Evolutionary conservation across 2,329 filamentous ascomycete genomes (phyloP).

Genomic region (Xylariaceae sp.): DNA sequence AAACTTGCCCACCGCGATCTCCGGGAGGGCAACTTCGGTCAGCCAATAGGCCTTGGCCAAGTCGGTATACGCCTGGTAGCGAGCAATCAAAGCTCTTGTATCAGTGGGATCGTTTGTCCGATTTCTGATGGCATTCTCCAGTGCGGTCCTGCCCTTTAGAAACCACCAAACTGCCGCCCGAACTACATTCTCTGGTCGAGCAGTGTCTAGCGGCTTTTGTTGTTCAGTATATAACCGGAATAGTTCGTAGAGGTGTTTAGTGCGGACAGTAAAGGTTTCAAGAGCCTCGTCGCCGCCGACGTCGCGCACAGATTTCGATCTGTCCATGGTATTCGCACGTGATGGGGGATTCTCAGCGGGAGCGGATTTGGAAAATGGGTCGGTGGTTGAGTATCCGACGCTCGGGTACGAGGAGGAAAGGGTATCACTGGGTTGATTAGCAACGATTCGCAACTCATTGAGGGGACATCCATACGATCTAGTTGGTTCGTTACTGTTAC

Average conservation of each 20-base stretch:
- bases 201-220: conserved; percentile 58
- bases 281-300: conserved; percentile 58
- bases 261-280: conserved; percentile 62
- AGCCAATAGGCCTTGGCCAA: conserved; percentile 85
- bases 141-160: conserved; percentile 66
- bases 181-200: conserved; percentile 60
- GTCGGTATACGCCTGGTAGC: conserved; percentile 77
- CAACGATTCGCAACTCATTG: conserved; percentile 25
- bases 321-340: conserved; percentile 24
- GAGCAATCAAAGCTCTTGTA: conserved; percentile 48
- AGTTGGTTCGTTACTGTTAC: conserved; percentile 15
- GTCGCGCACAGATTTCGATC: conserved; percentile 35
- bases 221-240: conserved; percentile 75
- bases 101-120: conserved; percentile 51
- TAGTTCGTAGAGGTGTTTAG: conserved; percentile 66
- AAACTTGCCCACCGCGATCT: conserved; percentile 41
- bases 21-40: conserved; percentile 48
- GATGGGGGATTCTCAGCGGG: conserved; percentile 25
- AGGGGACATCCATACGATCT: conserved; percentile 21
- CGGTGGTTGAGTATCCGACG: conserved; percentile 27
- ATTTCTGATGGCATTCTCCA: conserved; percentile 67
- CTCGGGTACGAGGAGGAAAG: conserved; percentile 25
- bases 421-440: conserved; percentile 19
- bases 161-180: conserved; percentile 86
- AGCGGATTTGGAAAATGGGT: conserved; percentile 27